A percentile compares a stretch with the other conserved stretches of the same genome.
phyloP scores from a whole-genome alignment of 2,329 filamentous ascomycete genomes.

The Fusarium euwallaceae region DNA sequence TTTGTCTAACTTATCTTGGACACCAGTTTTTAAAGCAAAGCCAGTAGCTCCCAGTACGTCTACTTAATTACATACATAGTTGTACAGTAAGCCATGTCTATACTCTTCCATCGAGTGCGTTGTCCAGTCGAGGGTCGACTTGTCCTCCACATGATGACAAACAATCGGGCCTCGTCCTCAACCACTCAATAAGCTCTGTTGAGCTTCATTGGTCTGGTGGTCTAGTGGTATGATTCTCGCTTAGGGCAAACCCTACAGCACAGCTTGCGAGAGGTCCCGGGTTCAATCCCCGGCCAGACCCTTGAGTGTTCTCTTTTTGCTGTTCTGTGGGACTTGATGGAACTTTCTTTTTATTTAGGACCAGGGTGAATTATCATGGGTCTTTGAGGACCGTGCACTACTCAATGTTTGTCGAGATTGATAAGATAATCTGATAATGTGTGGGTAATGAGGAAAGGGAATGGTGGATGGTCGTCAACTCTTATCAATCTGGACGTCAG shows the following conservation, averaged over 20 bases:
- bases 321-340: not conserved
- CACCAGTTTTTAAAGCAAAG: not conserved
- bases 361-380: not conserved
- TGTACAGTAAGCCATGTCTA: not conserved
- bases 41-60: not conserved
- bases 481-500: not conserved
- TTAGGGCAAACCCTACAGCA: constrained; percentile 3
- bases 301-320: constrained; percentile 24
- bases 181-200: not conserved
- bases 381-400: not conserved
- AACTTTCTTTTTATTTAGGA: not conserved
- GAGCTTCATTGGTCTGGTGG: not conserved
- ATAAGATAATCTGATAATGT: not conserved
- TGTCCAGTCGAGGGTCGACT: not conserved
- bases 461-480: not conserved
- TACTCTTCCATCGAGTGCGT: not conserved
- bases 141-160: not conserved
- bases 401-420: not conserved
- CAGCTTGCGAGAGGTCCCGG: constrained; percentile 60
- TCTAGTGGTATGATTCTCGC: constrained; percentile 6
- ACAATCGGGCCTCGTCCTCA: not conserved
- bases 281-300: constrained; percentile 62
- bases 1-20: not conserved
- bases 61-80: not conserved
- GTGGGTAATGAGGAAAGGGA: not conserved